Evolutionary conservation across 2,329 filamentous ascomycete genomes (phyloP).

Genomic region (Calonectria ilicicola): DNA sequence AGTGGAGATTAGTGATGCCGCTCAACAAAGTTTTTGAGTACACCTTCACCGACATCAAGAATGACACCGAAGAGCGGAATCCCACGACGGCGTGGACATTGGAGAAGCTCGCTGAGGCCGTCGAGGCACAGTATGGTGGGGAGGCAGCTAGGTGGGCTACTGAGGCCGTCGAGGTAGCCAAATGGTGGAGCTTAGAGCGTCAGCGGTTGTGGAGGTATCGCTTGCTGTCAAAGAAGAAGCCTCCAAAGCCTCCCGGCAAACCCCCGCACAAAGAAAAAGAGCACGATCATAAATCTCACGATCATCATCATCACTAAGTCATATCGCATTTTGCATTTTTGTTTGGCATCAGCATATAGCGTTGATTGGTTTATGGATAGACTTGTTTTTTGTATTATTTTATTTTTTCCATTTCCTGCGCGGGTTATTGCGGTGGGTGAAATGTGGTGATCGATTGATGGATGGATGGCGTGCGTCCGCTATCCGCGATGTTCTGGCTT

Average conservation of each 20-base stretch:
- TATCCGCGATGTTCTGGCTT: no score
- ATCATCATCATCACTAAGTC: conserved; percentile 3
- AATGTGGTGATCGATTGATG: background rate
- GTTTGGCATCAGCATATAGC: conserved; percentile 9
- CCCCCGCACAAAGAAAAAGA: background rate
- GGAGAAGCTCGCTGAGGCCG: conserved; percentile 30
- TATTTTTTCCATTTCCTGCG: background rate
- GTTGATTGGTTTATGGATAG: background rate
- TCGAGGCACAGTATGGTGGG: conserved; percentile 33
- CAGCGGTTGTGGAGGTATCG: conserved; percentile 36
- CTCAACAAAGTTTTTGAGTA: conserved; percentile 47
- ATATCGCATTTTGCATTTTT: background rate
- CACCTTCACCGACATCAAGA: conserved; percentile 46
- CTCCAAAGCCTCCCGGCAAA: background rate
- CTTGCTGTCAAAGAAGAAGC: conserved; percentile 5
- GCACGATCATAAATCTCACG: background rate
- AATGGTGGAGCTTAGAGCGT: conserved; percentile 39
- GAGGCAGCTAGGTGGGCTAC: conserved; percentile 43
- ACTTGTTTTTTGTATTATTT: background rate
- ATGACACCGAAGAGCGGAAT: conserved; percentile 45
- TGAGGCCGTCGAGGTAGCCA: conserved; percentile 36
- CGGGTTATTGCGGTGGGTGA: background rate
- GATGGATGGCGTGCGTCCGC: background rate
- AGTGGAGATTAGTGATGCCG: conserved; percentile 48
- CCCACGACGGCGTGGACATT: conserved; percentile 44